Base-by-base conservation (phyloP, 108 stramenopile genomes). In the Cyclotella atomus region DNA sequence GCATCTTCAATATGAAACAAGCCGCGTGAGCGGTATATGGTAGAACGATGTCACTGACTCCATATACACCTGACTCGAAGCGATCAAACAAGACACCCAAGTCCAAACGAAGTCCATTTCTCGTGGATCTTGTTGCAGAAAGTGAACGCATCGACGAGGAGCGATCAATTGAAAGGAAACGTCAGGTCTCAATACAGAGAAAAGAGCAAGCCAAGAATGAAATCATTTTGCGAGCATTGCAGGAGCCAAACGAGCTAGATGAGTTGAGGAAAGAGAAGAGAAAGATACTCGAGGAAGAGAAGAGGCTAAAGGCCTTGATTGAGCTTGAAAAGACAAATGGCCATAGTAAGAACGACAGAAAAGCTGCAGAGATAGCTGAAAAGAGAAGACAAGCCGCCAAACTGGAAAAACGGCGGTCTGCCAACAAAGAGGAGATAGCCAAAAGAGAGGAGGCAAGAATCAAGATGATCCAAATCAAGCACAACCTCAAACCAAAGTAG, bases 131-230 rank as follows among this genome's bases (percentile, higher is more conserved):
- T 3, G 68, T 69, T 35, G 68, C 68, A n/a, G 68, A 56, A 41
- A 69, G 50, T 29, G 68, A 69, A 69, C 20, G 57, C 2, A 69
- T 69, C 41, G 68, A 69, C 38, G 68, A 69, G 27, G 64, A 65
- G 2, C 64, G 27, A 9, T 38, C 36, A 3, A 65, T 65, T 19
- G 24, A 38, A 6, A 19, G 57, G 0, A 69, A 45, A n/a, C 41
- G 57, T 29, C 33, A 45, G 55, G 3, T 20, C 7, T 14, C 50
- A 28, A 9, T 57, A 29, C 14, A 10, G 33, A 43, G 29, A 25
- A 55, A 56, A 45, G 41, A 59, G 27, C 38, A 28, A 28, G 68
- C 68, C 32, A 69, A 69, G 30, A 69, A 59, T 41, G 54, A 69
- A 33, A 59, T 69, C 24, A 56, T 59, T 20, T 32, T 69, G 0